Conservation (phyloP, 345 rosid species). For the Populus euphratica region DNA sequence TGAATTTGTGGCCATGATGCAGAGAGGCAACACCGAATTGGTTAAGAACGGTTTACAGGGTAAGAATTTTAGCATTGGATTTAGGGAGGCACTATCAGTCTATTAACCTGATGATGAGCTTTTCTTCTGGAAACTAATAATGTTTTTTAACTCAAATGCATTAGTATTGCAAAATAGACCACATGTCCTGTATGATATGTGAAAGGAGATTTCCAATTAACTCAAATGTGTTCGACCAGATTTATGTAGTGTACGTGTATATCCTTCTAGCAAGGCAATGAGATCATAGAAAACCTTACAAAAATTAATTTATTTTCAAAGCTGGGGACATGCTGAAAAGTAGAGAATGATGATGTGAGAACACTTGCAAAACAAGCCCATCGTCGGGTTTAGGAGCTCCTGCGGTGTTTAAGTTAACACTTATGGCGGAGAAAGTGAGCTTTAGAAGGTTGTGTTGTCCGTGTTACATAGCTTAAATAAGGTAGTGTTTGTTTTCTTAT, state of each 20-base stretch:
- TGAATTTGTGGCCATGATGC: constrained; percentile 76
- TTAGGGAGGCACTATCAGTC: constrained; percentile 40
- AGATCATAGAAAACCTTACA: too few relatives aligned
- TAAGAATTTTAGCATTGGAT: constrained; percentile 29
- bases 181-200: not conserved
- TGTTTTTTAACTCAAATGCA: not conserved
- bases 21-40: constrained; percentile 36
- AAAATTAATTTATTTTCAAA: too few relatives aligned
- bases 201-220: not conserved
- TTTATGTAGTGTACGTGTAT: not conserved
- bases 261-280: not conserved
- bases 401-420: too few relatives aligned
- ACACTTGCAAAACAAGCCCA: too few relatives aligned
- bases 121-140: not conserved
- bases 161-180: not conserved
- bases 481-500: too few relatives aligned
- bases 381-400: too few relatives aligned
- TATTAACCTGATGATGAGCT: constrained; percentile 22
- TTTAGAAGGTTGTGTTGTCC: too few relatives aligned
- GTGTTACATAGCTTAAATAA: too few relatives aligned
- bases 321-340: too few relatives aligned
- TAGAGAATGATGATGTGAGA: too few relatives aligned
- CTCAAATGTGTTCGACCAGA: not conserved
- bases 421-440: too few relatives aligned
- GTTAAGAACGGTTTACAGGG: constrained; percentile 24